Conservation (phyloP, 352 stramenopile species). For the Phytophthora capsici region DNA sequence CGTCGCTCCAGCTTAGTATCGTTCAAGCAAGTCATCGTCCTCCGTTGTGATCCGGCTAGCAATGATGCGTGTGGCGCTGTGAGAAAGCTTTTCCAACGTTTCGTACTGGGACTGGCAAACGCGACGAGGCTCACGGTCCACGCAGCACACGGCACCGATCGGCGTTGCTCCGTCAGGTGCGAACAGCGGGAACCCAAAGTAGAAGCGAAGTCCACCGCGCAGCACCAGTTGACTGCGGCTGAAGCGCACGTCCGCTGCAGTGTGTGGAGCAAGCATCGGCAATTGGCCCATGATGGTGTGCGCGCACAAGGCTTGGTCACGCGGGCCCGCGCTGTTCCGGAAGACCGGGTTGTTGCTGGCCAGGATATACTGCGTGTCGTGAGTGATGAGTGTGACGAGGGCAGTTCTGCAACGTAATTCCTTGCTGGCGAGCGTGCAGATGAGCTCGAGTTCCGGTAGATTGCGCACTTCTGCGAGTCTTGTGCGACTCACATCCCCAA, state of each 20-base stretch:
- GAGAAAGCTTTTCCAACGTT: slow-evolving; percentile 38
- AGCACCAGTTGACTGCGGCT: slow-evolving; percentile 39
- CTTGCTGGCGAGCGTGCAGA: slow-evolving; percentile 51
- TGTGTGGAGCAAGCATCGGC: slow-evolving; percentile 55
- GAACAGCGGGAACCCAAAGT: slow-evolving; percentile 62
- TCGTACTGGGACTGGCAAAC: slow-evolving; percentile 58
- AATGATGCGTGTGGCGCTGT: slow-evolving; percentile 50
- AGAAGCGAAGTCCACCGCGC: slow-evolving; percentile 49
- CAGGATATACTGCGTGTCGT: slow-evolving; percentile 48
- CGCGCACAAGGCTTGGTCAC: slow-evolving; percentile 57
- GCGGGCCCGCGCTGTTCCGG: slow-evolving; percentile 36
- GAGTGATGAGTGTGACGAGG: slow-evolving; percentile 53
- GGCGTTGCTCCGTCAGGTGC: slow-evolving; percentile 38
- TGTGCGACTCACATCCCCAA: slow-evolving; percentile 35
- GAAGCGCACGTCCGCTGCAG: slow-evolving; percentile 63
- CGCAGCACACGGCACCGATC: slow-evolving; percentile 58
- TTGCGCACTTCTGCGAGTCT: slow-evolving; percentile 38
- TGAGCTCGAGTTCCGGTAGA: slow-evolving; percentile 55
- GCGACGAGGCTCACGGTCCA: slow-evolving; percentile 43
- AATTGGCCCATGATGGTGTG: slow-evolving; percentile 61
- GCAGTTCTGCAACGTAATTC: slow-evolving; percentile 49
- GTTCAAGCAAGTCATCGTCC: slow-evolving; percentile 12
- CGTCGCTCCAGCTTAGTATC: not conserved
- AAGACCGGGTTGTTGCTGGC: slow-evolving; percentile 42
- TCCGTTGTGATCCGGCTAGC: slow-evolving; percentile 23